Evolutionary conservation across 768 basidiomycete genomes (phyloP), one percentile per base, ranked within the genome.

Genomic region (Boletus reticuloceps): DNA sequence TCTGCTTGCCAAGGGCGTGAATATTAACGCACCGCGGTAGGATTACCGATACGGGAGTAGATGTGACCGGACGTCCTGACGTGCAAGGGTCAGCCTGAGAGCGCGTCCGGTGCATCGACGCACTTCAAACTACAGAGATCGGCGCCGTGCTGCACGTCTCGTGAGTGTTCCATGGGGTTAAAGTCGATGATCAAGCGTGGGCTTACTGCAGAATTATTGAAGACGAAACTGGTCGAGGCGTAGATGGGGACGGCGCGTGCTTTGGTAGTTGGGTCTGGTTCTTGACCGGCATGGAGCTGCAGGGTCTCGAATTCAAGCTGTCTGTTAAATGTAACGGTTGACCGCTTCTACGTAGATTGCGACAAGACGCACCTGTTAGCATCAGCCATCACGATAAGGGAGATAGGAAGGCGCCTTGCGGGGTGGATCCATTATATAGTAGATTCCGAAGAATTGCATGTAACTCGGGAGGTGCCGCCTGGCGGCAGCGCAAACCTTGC

Each of bases 171-270:
- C 36, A 2, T 9, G 25, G 25, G 6, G 8, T 29, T 5, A 29
- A 9, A 9, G 27, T 29, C 27, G 27, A 29, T 29, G 27, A 9
- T 9, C 8, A 29, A 29, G 27, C 27, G 9, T 29, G 27, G 27
- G 58, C 66, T 56, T 55, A 78, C 83, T 64, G 77, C 73, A 19
- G 77, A 79, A 55, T 82, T 69, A 43, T 85, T 77, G 70, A 85
- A 84, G 34, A 80, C 78, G 54, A 79, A 86, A 41, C 77, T 77
- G 3, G 82, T 78, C 17, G 77, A 69, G 16, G 82, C 76, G 45
- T 85, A 85, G 62, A 87, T 86, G 1, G 86, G 85, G 3, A 80
- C 80, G 2, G 86, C 86, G 12, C 83, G 77, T 1, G 85, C 81
- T 39, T 81, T 81, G 12, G 82, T 82, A 6, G 80, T 65, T 0